phyloP scores from a whole-genome alignment of 495 filamentous ascomycete species.

The Aspergillus campestris region DNA sequence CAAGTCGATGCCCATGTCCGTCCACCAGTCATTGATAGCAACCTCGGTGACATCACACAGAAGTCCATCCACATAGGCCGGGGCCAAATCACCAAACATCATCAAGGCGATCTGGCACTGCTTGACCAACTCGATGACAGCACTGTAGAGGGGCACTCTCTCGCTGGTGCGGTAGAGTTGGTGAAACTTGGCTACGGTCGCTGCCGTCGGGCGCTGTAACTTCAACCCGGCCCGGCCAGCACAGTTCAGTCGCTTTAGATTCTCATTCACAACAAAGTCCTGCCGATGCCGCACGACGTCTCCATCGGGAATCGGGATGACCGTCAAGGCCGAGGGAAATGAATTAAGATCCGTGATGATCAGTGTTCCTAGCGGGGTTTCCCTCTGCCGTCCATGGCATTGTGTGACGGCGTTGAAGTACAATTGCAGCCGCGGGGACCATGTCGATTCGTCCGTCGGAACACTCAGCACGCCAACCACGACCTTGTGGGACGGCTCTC shows the following conservation, averaged over 20 bases:
- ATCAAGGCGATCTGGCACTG: conserved; percentile 84
- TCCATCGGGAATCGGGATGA: conserved; percentile 81
- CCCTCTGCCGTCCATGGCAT: conserved; percentile 71
- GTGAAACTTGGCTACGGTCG: conserved; percentile 84
- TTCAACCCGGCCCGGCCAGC: conserved; percentile 82
- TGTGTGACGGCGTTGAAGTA: conserved; percentile 83
- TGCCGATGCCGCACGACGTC: conserved; percentile 73
- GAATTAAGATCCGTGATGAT: conserved; percentile 91
- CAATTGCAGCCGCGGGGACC: conserved; percentile 68
- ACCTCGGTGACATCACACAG: conserved; percentile 89
- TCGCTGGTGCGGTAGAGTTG: conserved; percentile 85
- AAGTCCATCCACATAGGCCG: conserved; percentile 87
- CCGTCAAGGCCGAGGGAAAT: conserved; percentile 82
- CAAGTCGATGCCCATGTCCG: conserved; percentile 80
- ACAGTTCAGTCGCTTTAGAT: conserved; percentile 87
- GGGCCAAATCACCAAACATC: conserved; percentile 76
- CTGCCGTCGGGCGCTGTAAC: conserved; percentile 62
- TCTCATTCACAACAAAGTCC: conserved; percentile 89
- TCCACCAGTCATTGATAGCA: conserved; percentile 93
- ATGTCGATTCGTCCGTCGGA: conserved; percentile 68
- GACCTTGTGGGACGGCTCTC: conserved; percentile 69
- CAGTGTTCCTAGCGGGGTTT: conserved; percentile 73
- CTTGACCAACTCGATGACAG: conserved; percentile 85
- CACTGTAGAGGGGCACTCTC: conserved; percentile 60
- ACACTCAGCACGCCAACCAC: conserved; percentile 76